Evolutionary conservation across 495 filamentous ascomycete species (phyloP), one percentile per base, ranked within the genome.

Genomic region (Neurospora pannonica): DNA sequence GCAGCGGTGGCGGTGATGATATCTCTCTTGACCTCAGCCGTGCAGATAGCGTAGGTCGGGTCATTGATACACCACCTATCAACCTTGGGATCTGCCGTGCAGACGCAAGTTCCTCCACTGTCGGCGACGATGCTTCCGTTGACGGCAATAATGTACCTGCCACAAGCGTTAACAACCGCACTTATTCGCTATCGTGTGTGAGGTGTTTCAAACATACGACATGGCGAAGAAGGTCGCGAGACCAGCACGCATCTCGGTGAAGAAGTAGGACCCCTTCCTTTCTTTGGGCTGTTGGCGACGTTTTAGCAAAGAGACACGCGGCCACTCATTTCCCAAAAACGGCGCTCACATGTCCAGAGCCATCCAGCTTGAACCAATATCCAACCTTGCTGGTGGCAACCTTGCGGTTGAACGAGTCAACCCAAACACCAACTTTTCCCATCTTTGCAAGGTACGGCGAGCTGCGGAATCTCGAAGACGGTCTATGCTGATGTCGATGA

Each of bases 161-260:
- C 39, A 39, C 46, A 38, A 73, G 70, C 15, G 37, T 73, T 70
- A 72, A 75, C 70, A 54, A 37, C 31, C 24, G 24, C 42, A 15
- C 24, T 4, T n/a, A n/a, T n/a, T n/a, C n/a, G n/a, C n/a, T 28
- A 28, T 60, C 11, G 48, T 28, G 10, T 11, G 38, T 19, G 71
- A 34, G 11, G 21, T 10, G 70, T 3, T 79, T 89, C 5, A 70
- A 48, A 81, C 79, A 74, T 71, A 93, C 78, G 93, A 92, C 93
- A 95, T 95, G 76, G 92, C 92, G 83, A 94, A 94, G 85, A 95
- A 94, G 70, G 93, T 92, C 38, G 92, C 92, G 3, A 94, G 80
- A 72, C 92, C 93, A 74, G 92, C 93, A 71, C 93, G 90, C 62
- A 94, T 81, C 83, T 95, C 92, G 31, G 92, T 94, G 76, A 92